phyloP scores from a whole-genome alignment of 495 filamentous ascomycete species.

The Penicillium malachiteum region DNA sequence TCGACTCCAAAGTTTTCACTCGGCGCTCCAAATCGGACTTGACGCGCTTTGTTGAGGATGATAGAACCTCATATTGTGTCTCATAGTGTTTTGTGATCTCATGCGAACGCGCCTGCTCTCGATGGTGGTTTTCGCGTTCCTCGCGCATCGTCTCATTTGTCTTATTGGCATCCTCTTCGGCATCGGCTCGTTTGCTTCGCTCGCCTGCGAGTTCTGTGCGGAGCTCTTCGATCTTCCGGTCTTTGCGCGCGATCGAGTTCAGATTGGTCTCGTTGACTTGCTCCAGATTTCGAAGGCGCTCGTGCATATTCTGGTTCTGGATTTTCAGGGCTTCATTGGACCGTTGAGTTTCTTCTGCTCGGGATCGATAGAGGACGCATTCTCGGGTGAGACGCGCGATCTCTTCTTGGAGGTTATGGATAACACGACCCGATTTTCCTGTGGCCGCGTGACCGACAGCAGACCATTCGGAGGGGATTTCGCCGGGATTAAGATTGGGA shows the following conservation, averaged over 20 bases:
- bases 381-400: slow-evolving; percentile 84
- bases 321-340: slow-evolving; percentile 70
- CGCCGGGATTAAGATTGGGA: slow-evolving; percentile 30
- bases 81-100: slow-evolving; percentile 52
- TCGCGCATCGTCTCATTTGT: slow-evolving; percentile 61
- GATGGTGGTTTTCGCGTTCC: slow-evolving; percentile 52
- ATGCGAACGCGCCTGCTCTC: slow-evolving; percentile 61
- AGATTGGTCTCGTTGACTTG: slow-evolving; percentile 72
- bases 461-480: slow-evolving; percentile 61
- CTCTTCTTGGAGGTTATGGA: slow-evolving; percentile 84
- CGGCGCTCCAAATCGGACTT: slow-evolving; percentile 45
- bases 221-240: slow-evolving; percentile 75
- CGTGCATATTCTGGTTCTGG: slow-evolving; percentile 65
- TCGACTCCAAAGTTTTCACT: slow-evolving; percentile 31
- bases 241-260: slow-evolving; percentile 69
- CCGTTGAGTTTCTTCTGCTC: slow-evolving; percentile 70
- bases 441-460: slow-evolving; percentile 74
- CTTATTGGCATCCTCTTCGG: slow-evolving; percentile 62
- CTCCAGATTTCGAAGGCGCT: slow-evolving; percentile 61
- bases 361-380: slow-evolving; percentile 67
- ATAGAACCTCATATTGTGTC: slow-evolving; percentile 70
- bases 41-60: slow-evolving; percentile 58
- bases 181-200: slow-evolving; percentile 58
- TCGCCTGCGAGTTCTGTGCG: slow-evolving; percentile 66
- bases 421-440: slow-evolving; percentile 91